Conservation (phyloP, 73 alveolate species). For the Tetrahymena malaccensis region DNA sequence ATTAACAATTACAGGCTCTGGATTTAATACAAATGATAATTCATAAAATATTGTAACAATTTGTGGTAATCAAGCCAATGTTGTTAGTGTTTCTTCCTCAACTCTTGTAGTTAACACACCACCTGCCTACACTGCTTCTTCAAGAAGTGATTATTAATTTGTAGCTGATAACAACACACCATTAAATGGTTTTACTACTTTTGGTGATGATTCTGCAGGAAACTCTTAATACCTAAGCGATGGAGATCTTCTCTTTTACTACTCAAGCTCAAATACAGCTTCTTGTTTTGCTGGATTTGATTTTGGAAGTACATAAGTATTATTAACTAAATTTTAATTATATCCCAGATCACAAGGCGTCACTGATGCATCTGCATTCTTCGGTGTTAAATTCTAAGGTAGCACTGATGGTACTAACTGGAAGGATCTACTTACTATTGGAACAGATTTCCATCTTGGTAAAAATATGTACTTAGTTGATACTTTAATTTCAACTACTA, state of each 20-base stretch:
- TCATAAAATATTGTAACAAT: background rate
- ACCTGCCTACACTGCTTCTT: background rate
- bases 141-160: background rate
- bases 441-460: slow-evolving; percentile 18
- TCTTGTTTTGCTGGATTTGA: background rate
- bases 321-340: background rate
- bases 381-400: slow-evolving; percentile 21
- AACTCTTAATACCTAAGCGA: background rate
- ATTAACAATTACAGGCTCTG: background rate
- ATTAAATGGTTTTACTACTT: background rate
- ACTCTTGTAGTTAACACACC: background rate
- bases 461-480: slow-evolving; percentile 20
- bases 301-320: background rate
- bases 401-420: slow-evolving; percentile 19
- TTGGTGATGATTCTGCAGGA: background rate
- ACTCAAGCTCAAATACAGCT: background rate
- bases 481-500: background rate
- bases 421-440: slow-evolving; percentile 4
- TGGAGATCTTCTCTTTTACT: background rate
- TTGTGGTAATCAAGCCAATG: background rate
- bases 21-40: background rate
- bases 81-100: background rate
- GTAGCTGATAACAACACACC: background rate
- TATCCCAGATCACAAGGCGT: slow-evolving; percentile 8
- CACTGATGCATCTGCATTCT: slow-evolving; percentile 1